phyloP scores from a whole-genome alignment of 2,329 filamentous ascomycete genomes.

The Magnaporthiopsis rhizophila region DNA sequence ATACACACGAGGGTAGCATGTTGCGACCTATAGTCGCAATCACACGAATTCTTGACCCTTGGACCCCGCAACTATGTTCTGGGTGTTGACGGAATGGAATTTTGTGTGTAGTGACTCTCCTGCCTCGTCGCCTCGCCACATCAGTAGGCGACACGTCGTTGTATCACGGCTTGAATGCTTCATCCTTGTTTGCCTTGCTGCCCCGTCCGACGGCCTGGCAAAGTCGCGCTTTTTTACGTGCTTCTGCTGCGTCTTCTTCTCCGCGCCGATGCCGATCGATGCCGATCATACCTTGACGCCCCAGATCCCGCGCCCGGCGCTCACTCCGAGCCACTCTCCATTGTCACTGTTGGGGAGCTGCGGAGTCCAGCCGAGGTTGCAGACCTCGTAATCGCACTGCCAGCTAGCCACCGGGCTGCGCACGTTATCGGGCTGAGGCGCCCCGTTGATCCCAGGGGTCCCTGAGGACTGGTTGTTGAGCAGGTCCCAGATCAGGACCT shows the following conservation, averaged over 20 bases:
- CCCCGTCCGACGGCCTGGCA: neutral
- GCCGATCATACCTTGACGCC: constrained; percentile 43
- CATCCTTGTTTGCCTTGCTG: neutral
- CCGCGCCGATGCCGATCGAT: neutral
- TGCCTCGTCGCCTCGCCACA: neutral
- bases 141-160: neutral
- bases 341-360: constrained; percentile 59
- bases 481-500: constrained; percentile 91
- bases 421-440: constrained; percentile 44
- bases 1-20: neutral
- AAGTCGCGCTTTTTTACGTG: neutral
- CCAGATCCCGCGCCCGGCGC: constrained; percentile 74
- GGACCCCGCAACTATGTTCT: neutral
- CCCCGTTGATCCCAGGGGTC: constrained; percentile 38
- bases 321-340: constrained; percentile 78
- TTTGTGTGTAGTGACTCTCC: neutral
- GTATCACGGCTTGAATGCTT: neutral
- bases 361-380: constrained; percentile 79
- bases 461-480: constrained; percentile 52
- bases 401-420: constrained; percentile 67
- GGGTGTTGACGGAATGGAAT: neutral
- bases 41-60: neutral
- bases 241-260: neutral
- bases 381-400: constrained; percentile 82
- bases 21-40: neutral